These are phyloP conservation scores for Vigna reflexopilosa DNA, from an alignment of 306 rosid genomes.

Conservation along the genomic window DNA sequence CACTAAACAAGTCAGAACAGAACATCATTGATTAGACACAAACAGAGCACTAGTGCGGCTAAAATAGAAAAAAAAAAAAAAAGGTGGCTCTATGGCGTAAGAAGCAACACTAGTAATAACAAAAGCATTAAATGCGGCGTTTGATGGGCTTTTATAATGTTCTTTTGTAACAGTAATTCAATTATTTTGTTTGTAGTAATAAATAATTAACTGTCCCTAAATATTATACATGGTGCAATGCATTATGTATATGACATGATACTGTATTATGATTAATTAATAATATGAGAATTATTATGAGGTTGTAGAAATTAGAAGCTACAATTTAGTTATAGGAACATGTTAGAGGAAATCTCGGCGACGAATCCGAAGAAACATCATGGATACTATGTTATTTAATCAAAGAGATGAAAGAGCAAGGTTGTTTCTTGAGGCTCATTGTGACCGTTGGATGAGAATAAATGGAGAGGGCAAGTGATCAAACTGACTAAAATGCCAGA, in stretches of 20 bases:
- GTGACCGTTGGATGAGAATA: slow-evolving; percentile 33
- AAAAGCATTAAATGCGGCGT: slow-evolving; percentile 44
- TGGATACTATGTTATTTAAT: slow-evolving; percentile 37
- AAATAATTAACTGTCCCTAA: background rate
- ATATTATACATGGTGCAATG: slow-evolving; percentile 12
- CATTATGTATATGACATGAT: background rate
- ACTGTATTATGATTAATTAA: background rate
- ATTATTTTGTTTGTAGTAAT: slow-evolving; percentile 36
- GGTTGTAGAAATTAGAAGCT: slow-evolving; percentile 28
- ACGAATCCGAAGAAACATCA: slow-evolving; percentile 52
- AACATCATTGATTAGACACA: slow-evolving; percentile 31
- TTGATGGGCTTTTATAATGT: slow-evolving; percentile 20
- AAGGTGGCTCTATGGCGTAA: slow-evolving; percentile 31
- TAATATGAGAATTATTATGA: background rate
- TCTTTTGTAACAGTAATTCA: slow-evolving; percentile 27
- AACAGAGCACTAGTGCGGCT: slow-evolving; percentile 30
- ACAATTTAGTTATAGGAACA: slow-evolving; percentile 38
- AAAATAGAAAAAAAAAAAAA: too few species aligned
- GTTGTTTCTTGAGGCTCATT: background rate
- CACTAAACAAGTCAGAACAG: slow-evolving; percentile 30
- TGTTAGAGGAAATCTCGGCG: slow-evolving; percentile 67
- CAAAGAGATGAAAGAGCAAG: background rate
- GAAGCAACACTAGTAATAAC: slow-evolving; percentile 42
- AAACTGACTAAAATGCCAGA: slow-evolving; percentile 34
- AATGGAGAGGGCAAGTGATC: background rate